These are phyloP conservation scores for Neopestalotiopsis rosae DNA, from an alignment of 2,329 filamentous ascomycete species.

Conservation along the genomic window DNA sequence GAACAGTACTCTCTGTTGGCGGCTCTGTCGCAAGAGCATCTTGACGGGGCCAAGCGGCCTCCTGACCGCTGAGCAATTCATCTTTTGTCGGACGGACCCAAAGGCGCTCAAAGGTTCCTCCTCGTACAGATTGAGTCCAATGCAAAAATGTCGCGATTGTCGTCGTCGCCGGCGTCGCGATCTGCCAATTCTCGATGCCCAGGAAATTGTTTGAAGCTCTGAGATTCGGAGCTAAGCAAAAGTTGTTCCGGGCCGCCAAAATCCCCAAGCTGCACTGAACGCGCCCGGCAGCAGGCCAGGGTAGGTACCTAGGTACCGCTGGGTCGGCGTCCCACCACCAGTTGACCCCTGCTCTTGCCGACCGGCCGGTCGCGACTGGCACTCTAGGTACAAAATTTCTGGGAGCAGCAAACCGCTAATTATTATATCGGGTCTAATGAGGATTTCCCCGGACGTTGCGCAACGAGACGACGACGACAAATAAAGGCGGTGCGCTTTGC, in stretches of 20 bases:
- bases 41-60: conserved; percentile 77
- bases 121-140: not conserved
- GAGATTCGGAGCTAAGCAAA: conserved; percentile 14
- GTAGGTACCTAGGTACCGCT: not conserved
- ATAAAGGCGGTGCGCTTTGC: not conserved
- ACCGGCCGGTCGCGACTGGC: conserved; percentile 13
- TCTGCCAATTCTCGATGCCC: not conserved
- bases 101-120: not conserved
- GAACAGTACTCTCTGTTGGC: conserved; percentile 49
- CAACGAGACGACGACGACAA: conserved; percentile 3
- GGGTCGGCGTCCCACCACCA: not conserved
- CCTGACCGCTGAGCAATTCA: conserved; percentile 66
- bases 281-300: not conserved
- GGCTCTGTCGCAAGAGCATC: conserved; percentile 62
- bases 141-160: not conserved
- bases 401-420: not conserved
- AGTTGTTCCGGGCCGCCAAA: conserved; percentile 17
- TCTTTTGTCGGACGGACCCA: conserved; percentile 35
- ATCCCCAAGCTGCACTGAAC: not conserved
- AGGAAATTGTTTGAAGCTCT: conserved; percentile 5
- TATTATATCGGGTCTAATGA: not conserved
- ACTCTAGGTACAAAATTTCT: conserved; percentile 13
- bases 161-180: not conserved
- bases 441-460: not conserved
- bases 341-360: conserved; percentile 1